Base-by-base conservation (phyloP, 1,284 basidiomycete genomes). In the Ceratobasidium sp. region DNA sequence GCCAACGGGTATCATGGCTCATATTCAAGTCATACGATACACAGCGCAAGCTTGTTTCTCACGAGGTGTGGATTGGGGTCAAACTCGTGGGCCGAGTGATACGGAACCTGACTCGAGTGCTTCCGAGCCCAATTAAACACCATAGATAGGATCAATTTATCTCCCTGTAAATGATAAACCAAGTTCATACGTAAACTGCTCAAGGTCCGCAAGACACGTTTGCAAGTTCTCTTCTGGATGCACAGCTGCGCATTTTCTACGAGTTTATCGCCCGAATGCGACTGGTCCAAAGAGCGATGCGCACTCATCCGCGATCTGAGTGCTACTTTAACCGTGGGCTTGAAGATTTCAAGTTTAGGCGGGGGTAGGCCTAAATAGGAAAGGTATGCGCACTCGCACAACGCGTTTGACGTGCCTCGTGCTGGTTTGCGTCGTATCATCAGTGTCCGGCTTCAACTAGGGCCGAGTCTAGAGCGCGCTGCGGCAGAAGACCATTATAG, bases 51-150 rank as follows among this genome's bases (percentile, higher is more conserved):
- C n/a, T 64, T 64, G 61, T 64, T 29, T 43, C 43, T 64, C 61
- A 64, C 61, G 40, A 64, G 61, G 37, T 17, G 13, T 32, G 34
- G 2, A 9, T 15, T 34, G 22, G 43, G 61, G 34, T 22, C 37
- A 15, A 43, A 46, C 61, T 64, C 61, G 34, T 37, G 67, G 25
- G 40, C 67, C 17, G 52, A n/a, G 25, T 11, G 51, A 25, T 37
- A 25, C 19, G 67, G 32, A 68, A 52, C 67, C 34, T 69, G 49
- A 56, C 17, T 69, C 51, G 56, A 29, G 40, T 43, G 61, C 34
- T 44, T 64, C 61, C 9, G 37, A 17, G 13, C n/a, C 61, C 56
- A 69, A 69, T 69, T 69, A 69, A 69, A 69, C 67, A 56, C 67
- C 51, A 69, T 54, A 69, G n/a, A 69, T n/a, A 7, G 51, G 49